Evolutionary conservation across 2,329 filamentous ascomycete genomes (phyloP), one percentile per base, ranked within the genome.

Genomic region (Fusarium buharicum): DNA sequence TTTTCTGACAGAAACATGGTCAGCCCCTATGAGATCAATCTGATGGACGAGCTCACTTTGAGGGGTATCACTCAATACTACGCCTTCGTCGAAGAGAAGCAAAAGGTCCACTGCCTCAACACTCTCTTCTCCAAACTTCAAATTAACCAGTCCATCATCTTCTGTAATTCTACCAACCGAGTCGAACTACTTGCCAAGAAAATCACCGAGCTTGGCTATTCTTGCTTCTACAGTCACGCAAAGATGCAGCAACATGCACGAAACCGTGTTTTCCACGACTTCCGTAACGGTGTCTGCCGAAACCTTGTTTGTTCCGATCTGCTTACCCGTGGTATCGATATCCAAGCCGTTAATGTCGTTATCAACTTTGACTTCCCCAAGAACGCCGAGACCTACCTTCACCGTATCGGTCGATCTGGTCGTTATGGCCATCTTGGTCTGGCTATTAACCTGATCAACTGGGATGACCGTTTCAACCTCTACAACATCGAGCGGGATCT

Each of bases 331-430:
- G 95, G 95, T 87, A 99, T 99, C 73, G 95, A 99, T 79, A 99
- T 99, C 66, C 95, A 99, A 78, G 95, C 95, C 50, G 95, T 99
- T 73, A 99, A 99, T 71, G 95, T 99, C 51, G 95, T 99, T 75
- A 99, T 99, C 86, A 99, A 99, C 82, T 99, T 99, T 73, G 95
- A 99, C 74, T 99, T 99, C 77, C 95, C 95, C 50, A 99, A 99
- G 82, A 99, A 99, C 72, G 96, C 95, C 14, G 95, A 99, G 80
- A 99, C 95, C 0, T 99, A 99, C 75, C 88, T 99, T 55, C 95
- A 99, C 80, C 92, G 95, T 69, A 99, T 99, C 75, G 95, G 95
- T 82, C 92, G 95, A 74, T 99, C 95, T 47, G 95, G 95, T 68
- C 92, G 95, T 67, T 99, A 97, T 75, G 95, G 95, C 67, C 95